Evolutionary conservation across 1,139 yeast genomes (phyloP), one percentile per base, ranked within the genome.

Genomic region (Candida sanyaensis): DNA sequence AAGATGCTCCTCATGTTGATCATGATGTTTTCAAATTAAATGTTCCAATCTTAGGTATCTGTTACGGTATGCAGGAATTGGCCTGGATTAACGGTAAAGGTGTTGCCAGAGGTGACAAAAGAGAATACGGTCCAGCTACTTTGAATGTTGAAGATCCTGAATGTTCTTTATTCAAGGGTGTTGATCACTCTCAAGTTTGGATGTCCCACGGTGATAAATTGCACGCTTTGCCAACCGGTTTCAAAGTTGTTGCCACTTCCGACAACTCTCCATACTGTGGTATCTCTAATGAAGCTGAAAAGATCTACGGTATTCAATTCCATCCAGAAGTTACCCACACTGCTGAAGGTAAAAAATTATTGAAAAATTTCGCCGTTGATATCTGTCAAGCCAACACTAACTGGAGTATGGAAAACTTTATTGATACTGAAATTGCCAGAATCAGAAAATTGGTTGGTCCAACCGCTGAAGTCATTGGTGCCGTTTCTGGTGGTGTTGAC

Each of bases 311-410:
- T 68, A 88, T 93, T 62, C 99, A 93, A 76, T 93, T 93, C 84
- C 99, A 93, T 74, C 99, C 99, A 43, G 99, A 93, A 77, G 99
- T 93, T 53, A 91, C 98, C 41, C 99, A 93, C 72, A 90, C 98
- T 51, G 80, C 81, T 58, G 87, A 89, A 72, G 99, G 99, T 69
- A 91, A 88, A 69, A 79, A 77, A 57, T 74, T 93, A 64, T 81
- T 93, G 65, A 86, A 80, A 75, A 95, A 93, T 78, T 93, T 93
- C 68, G 99, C 99, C 45, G 88, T 91, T 54, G 82, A 82, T 58
- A 89, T 95, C 62, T 93, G 99, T 80, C 65, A 86, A 54, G 96
- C 95, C 56, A 68, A 77, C 45, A 90, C 88, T 71, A 89, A 87
- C 79, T 93, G 99, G 99, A 88, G 93, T 55, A 93, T 93, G 99